Evolutionary conservation across 345 rosid genomes (phyloP).

Genomic region (Gossypium anomalum): DNA sequence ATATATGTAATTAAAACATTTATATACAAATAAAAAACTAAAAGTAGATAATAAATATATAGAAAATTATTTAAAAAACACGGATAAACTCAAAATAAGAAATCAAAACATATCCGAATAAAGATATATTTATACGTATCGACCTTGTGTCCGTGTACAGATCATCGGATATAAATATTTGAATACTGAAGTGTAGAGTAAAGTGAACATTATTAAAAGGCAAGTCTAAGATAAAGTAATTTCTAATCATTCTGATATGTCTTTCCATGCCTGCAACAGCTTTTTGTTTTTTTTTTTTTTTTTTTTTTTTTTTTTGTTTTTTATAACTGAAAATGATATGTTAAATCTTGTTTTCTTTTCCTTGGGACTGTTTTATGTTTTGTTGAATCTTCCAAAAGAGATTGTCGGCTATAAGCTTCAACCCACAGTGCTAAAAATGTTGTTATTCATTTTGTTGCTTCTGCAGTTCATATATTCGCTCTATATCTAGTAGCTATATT

Average conservation of each 20-base stretch:
- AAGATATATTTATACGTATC: no score
- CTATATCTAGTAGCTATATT: background rate
- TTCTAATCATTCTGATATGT: background rate
- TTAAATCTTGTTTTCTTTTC: background rate
- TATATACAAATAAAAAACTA: no score
- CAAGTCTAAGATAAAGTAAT: background rate
- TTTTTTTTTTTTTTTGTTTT: background rate
- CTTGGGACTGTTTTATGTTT: background rate
- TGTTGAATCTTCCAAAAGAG: constrained; percentile 9
- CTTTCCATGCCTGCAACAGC: background rate
- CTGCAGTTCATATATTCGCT: constrained; percentile 27
- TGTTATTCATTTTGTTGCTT: constrained; percentile 28
- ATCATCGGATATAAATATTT: background rate
- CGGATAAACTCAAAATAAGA: no score
- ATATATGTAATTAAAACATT: no score
- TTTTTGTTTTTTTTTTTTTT: background rate
- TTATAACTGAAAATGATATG: constrained; percentile 11
- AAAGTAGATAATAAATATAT: no score
- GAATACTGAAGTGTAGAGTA: background rate
- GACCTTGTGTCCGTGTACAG: background rate
- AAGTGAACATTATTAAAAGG: no score
- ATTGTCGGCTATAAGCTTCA: constrained; percentile 17
- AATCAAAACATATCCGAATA: no score
- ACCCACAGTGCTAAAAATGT: constrained; percentile 10
- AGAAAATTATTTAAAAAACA: no score